Conservation (phyloP, 352 stramenopile species). For the Detonula confervacea region DNA sequence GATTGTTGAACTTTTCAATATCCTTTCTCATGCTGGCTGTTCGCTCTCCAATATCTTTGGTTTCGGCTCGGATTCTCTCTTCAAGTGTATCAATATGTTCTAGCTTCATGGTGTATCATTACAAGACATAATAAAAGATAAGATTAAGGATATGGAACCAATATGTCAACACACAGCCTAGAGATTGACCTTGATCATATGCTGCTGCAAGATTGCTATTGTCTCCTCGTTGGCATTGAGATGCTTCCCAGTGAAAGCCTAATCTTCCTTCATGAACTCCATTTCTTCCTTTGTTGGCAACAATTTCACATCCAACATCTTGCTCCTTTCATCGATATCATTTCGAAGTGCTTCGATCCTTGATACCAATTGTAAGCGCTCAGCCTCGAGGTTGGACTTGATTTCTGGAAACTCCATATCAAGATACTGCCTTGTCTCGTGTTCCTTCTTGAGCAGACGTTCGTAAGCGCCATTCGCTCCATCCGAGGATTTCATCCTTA, state of each 20-base stretch:
- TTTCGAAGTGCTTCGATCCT: conserved; percentile 26
- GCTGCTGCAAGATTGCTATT: conserved; percentile 29
- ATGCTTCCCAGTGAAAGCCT: conserved; percentile 25
- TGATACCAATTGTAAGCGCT: conserved; percentile 7
- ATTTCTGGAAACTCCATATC: conserved; percentile 22
- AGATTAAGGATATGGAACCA: conserved; percentile 9
- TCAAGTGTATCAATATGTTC: conserved; percentile 39
- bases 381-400: conserved; percentile 17
- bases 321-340: conserved; percentile 33
- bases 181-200: conserved; percentile 42
- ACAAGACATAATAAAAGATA: neutral
- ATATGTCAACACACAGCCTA: too few relatives aligned
- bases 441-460: conserved; percentile 20
- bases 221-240: conserved; percentile 45
- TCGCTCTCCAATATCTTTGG: conserved; percentile 22
- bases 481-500: conserved; percentile 19
- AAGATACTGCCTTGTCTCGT: conserved; percentile 17
- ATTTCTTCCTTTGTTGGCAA: conserved; percentile 49
- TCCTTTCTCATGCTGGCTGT: conserved; percentile 29
- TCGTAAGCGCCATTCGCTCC: conserved; percentile 7
- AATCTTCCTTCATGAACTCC: too few relatives aligned
- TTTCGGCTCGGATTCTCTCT: conserved; percentile 29
- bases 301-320: conserved; percentile 12
- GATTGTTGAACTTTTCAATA: conserved; percentile 31
- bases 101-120: too few relatives aligned